These are phyloP conservation scores for Rhizopogon salebrosus DNA, from an alignment of 768 basidiomycete species.

Conservation along the genomic window DNA sequence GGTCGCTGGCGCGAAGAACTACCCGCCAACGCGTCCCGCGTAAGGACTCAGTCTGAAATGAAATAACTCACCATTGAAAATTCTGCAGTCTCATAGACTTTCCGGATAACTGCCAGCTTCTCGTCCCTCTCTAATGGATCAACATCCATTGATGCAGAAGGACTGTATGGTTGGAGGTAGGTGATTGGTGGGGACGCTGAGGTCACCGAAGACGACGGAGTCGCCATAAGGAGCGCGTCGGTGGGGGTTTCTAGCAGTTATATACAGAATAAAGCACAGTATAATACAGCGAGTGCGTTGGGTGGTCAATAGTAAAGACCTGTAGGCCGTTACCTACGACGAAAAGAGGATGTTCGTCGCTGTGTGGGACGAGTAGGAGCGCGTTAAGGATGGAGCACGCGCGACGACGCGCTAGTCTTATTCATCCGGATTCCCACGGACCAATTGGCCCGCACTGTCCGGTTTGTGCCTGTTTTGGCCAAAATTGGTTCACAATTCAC, in stretches of 20 bases:
- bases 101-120: slow-evolving; percentile 64
- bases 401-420: slow-evolving; percentile 33
- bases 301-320: slow-evolving; percentile 4
- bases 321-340: slow-evolving; percentile 28
- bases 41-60: slow-evolving; percentile 16
- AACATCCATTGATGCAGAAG: slow-evolving; percentile 36
- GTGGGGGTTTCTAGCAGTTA: slow-evolving; percentile 5
- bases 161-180: slow-evolving; percentile 45
- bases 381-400: slow-evolving; percentile 32
- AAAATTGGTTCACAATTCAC: slow-evolving; percentile 8
- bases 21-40: slow-evolving; percentile 44
- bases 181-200: slow-evolving; percentile 74
- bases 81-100: slow-evolving; percentile 74
- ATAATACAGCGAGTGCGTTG: slow-evolving; percentile 10
- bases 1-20: slow-evolving; percentile 18
- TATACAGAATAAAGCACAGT: slow-evolving; percentile 13
- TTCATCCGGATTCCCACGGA: slow-evolving; percentile 31
- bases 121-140: slow-evolving; percentile 47
- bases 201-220: slow-evolving; percentile 77
- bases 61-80: slow-evolving; percentile 65
- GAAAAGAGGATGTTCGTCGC: slow-evolving; percentile 30
- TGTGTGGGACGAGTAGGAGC: slow-evolving; percentile 34
- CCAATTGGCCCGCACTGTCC: slow-evolving; percentile 17
- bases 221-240: slow-evolving; percentile 56
- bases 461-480: slow-evolving; percentile 9